These are phyloP conservation scores for Citrullus colocynthis DNA, from an alignment of 306 rosid species.

Conservation along the genomic window DNA sequence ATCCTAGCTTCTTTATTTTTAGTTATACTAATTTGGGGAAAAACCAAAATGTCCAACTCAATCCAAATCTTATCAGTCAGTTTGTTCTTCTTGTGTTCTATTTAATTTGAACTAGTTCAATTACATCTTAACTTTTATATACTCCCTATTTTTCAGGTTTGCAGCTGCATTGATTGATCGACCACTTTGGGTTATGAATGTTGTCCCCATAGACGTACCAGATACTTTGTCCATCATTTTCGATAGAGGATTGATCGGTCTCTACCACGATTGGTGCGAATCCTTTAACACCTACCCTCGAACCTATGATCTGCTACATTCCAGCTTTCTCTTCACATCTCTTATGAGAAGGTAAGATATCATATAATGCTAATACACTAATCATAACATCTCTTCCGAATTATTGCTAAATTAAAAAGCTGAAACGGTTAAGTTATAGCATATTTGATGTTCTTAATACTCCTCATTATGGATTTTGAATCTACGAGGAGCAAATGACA, in stretches of 20 bases:
- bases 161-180: slow-evolving; percentile 68
- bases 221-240: slow-evolving; percentile 57
- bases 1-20: neutral
- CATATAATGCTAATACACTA: neutral
- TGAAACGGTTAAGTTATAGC: neutral
- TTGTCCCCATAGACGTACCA: slow-evolving; percentile 54
- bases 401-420: neutral
- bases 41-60: neutral
- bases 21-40: neutral
- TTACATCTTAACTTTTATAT: neutral
- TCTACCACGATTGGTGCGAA: slow-evolving; percentile 96
- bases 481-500: neutral
- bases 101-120: neutral
- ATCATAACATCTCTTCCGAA: neutral
- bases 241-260: slow-evolving; percentile 80
- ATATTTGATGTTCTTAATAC: neutral
- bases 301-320: slow-evolving; percentile 75
- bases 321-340: slow-evolving; percentile 55
- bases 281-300: slow-evolving; percentile 83
- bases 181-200: slow-evolving; percentile 90
- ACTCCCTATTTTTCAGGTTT: slow-evolving; percentile 40
- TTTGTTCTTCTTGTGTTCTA: neutral
- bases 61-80: neutral
- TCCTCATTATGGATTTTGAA: neutral
- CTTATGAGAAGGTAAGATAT: slow-evolving; percentile 42